Evolutionary conservation across 805 yeast genomes (phyloP).

Genomic region (Jamesozyma rosinii): DNA sequence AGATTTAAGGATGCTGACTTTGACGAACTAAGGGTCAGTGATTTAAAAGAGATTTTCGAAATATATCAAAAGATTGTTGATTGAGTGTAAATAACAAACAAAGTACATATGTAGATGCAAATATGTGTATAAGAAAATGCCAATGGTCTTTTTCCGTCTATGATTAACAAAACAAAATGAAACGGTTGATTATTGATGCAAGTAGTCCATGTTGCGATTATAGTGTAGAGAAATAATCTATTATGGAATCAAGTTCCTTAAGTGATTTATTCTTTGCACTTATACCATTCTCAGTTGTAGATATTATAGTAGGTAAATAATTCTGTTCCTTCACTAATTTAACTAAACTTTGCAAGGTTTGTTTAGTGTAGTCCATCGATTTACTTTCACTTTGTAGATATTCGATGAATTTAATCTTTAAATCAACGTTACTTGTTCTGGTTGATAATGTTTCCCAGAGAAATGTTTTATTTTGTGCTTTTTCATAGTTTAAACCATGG

Average conservation of each 20-base stretch:
- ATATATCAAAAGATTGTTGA: constrained; percentile 18
- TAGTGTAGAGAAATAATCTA: constrained; percentile 7
- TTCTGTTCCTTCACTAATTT: constrained; percentile 13
- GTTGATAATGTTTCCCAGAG: constrained; percentile 43
- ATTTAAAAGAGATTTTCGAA: constrained; percentile 25
- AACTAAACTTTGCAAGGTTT: constrained; percentile 14
- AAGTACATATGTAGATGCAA: not conserved
- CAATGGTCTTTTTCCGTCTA: not conserved
- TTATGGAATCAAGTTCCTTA: constrained; percentile 6
- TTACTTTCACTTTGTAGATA: constrained; percentile 34
- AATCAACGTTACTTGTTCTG: constrained; percentile 40
- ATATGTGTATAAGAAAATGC: not conserved
- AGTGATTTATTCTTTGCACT: constrained; percentile 2
- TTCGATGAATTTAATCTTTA: constrained; percentile 44
- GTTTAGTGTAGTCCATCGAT: constrained; percentile 22
- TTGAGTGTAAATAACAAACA: not conserved
- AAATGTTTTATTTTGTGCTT: constrained; percentile 17
- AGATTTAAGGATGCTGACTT: constrained; percentile 18
- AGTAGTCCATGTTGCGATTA: too few relatives aligned
- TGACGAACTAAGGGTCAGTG: constrained; percentile 25
- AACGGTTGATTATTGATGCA: not conserved
- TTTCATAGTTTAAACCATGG: constrained; percentile 41
- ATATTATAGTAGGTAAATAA: constrained; percentile 13
- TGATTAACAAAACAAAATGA: not conserved
- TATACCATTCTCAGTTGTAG: not conserved